Evolutionary conservation across 1,139 yeast species (phyloP), one percentile per base, ranked within the genome.

Genomic region (Pneumocystis murina): DNA sequence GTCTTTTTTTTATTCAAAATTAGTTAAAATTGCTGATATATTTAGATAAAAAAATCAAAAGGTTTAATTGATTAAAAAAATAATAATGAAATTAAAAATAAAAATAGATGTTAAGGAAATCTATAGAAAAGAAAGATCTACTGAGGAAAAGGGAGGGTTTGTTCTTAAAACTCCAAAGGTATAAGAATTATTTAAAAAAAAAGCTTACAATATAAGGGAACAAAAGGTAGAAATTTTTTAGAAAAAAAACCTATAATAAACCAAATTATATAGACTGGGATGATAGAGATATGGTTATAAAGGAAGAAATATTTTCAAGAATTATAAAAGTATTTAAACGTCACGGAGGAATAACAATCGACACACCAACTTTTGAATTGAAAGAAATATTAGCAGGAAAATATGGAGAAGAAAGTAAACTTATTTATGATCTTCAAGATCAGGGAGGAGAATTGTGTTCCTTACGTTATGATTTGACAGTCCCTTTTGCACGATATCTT

Each of bases 371-470:
- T 6, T 92, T 92, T 72, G 98, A 92, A 76, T 80, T 91, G 69
- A 83, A 96, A 71, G 98, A 92, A 75, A 92, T 92, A 70, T 81
- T 92, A 67, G 85, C 97, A 36, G 98, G 98, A 59, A 92, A 92
- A 75, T 92, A 92, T 74, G 98, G 98, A 73, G 98, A 92, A 76
- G 98, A 92, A 74, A 90, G 97, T 59, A 92, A 92, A 76, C 80
- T 92, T 71, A 92, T 92, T 71, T 92, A 92, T 76, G 91, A 92
- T 75, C 81, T 92, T 72, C 95, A 92, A 75, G 98, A 92, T 75
- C 98, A 92, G 78, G 98, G 98, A 72, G 98, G 98, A 70, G 98
- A 92, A 76, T 78, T 92, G 70, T 88, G 97, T 36, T 90, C 97
- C 20, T 80, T 92, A 73, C 84, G 98, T 75, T 92, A 92, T 74